Percentiles rank a stretch among this genome's conserved stretches.
phyloP scores from a whole-genome alignment of 2,329 filamentous ascomycete species.

The Neofusicoccum laricinum region DNA sequence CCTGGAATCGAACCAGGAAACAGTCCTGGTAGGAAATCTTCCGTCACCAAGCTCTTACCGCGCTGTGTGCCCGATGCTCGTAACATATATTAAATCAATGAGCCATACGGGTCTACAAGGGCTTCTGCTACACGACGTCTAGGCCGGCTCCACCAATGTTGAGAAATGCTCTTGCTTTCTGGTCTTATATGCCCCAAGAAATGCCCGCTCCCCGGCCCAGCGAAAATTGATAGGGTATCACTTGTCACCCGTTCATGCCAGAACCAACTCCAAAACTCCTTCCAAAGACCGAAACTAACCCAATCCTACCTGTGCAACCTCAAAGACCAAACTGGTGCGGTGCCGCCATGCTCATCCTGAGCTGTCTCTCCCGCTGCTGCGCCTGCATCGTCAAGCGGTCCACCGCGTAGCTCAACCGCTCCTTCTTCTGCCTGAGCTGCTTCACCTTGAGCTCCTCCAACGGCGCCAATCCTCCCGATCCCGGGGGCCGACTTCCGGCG shows the following conservation, averaged over 20 bases:
- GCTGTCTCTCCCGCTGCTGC: constrained; percentile 68
- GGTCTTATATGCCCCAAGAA: not conserved
- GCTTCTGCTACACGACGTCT: no score
- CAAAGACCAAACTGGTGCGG: constrained; percentile 32
- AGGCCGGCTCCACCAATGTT: not conserved
- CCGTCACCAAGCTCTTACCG: no score
- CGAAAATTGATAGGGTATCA: not conserved
- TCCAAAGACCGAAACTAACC: no score
- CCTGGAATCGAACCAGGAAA: no score
- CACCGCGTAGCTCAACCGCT: constrained; percentile 81
- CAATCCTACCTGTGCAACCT: not conserved
- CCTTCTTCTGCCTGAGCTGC: constrained; percentile 75
- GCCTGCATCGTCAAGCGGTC: constrained; percentile 83
- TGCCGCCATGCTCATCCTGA: constrained; percentile 70
- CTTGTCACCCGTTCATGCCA: not conserved
- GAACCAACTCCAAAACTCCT: not conserved
- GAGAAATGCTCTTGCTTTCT: not conserved
- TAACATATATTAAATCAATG: no score
- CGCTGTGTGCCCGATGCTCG: no score
- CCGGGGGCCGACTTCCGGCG: constrained; percentile 22
- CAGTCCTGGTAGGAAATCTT: no score
- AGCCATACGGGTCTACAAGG: no score
- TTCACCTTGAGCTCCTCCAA: constrained; percentile 59
- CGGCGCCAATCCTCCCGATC: constrained; percentile 27
- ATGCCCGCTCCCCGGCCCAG: not conserved